Conservation (phyloP, 345 rosid species). For the Punica granatum region DNA sequence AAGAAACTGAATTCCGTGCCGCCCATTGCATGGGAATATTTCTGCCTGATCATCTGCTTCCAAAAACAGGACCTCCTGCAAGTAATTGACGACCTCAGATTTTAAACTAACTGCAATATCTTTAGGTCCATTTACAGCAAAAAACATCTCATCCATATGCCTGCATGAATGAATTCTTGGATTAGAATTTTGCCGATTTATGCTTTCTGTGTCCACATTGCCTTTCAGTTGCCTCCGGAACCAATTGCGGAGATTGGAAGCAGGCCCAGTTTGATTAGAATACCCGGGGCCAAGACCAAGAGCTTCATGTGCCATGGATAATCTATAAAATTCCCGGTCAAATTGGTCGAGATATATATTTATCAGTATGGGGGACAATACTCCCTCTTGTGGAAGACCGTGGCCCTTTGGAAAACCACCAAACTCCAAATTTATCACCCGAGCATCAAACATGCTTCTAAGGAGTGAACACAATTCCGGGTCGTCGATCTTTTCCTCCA, state of each 20-base stretch:
- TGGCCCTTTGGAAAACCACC: constrained; percentile 91
- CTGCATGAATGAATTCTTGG: constrained; percentile 63
- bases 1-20: constrained; percentile 51
- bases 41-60: constrained; percentile 38
- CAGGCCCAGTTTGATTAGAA: constrained; percentile 18
- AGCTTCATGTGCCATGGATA: constrained; percentile 79
- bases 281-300: constrained; percentile 25
- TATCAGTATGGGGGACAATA: constrained; percentile 65
- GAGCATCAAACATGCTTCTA: constrained; percentile 61
- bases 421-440: constrained; percentile 70
- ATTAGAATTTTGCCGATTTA: constrained; percentile 19
- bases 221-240: constrained; percentile 73
- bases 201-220: constrained; percentile 17
- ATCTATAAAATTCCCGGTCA: constrained; percentile 62
- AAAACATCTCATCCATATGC: constrained; percentile 77
- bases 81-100: constrained; percentile 41
- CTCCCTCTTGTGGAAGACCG: constrained; percentile 96
- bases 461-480: constrained; percentile 37
- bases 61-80: constrained; percentile 43
- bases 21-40: constrained; percentile 34
- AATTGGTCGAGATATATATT: constrained; percentile 71
- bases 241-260: constrained; percentile 71
- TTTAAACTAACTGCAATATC: constrained; percentile 47
- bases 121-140: constrained; percentile 61
- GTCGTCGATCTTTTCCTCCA: constrained; percentile 64